These are phyloP conservation scores for Candida verbasci DNA, from an alignment of 805 yeast genomes.

Conservation along the genomic window DNA sequence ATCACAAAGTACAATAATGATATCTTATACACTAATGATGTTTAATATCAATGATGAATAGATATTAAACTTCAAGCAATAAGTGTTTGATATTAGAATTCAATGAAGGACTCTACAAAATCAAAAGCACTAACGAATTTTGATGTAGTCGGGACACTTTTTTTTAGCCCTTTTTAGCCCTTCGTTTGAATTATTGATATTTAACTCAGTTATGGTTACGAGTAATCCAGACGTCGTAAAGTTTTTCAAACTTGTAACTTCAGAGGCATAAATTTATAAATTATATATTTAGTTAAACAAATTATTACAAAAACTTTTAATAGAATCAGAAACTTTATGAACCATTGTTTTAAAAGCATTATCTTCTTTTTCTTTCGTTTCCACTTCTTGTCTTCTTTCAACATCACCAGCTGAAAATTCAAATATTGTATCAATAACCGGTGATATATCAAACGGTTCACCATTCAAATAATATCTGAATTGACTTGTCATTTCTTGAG, in stretches of 20 bases:
- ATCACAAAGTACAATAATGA: conserved; percentile 4
- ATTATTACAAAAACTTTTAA: conserved; percentile 7
- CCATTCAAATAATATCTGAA: conserved; percentile 30
- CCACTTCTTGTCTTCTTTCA: neutral
- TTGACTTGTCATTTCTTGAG: conserved; percentile 39
- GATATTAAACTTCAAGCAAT: no score
- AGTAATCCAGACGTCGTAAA: no score
- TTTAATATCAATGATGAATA: no score
- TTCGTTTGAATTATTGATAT: no score
- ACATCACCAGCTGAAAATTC: neutral
- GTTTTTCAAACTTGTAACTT: no score
- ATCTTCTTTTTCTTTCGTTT: conserved; percentile 1
- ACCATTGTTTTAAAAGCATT: conserved; percentile 3
- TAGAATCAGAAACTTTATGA: conserved; percentile 8
- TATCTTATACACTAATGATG: conserved; percentile 5
- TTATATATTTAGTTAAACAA: conserved; percentile 4
- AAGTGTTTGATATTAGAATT: no score
- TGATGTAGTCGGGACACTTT: no score
- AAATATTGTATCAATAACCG: conserved; percentile 5
- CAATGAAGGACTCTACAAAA: no score
- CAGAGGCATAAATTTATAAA: no score
- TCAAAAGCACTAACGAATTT: no score
- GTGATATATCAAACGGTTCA: conserved; percentile 1
- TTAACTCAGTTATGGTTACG: no score
- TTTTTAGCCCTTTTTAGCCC: no score